Evolutionary conservation across 2,329 filamentous ascomycete genomes (phyloP), one percentile per base, ranked within the genome.

Genomic region (Plectosphaerella plurivora): DNA sequence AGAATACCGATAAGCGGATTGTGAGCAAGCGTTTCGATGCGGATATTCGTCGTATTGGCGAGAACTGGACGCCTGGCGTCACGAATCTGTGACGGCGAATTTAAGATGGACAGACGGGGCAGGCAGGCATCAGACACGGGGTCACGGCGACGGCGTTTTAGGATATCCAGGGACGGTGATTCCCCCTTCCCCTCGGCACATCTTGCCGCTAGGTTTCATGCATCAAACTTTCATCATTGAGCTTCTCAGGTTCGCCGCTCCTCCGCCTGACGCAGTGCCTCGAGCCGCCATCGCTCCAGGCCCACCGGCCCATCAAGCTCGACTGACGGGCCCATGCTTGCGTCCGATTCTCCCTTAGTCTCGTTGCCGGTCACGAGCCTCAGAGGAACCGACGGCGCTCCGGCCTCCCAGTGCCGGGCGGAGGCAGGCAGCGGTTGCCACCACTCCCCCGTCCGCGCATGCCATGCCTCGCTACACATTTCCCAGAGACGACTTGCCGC

Each of bases 1-100:
- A 78, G 1, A 68, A 68, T 24, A 77, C 78, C 1, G 82, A 82
- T 3, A 81, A 84, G 66, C 86, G 86, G 65, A 97, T 97, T 59
- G 88, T 83, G 50, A 96, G 91, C 68, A 82, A 80, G 60, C 84
- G 76, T 66, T 99, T 99, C 68, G 80, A 84, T 49, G 82, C 84
- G 15, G 91, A 97, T 63, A 86, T 99, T 66, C 84, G 87, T 67
- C 79, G 87, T 60, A 94, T 99, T 67, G 94, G 91, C 35, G 88
- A 93, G 64, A 73, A 73, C 1, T 99, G 94, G 92, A 81, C 80
- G 52, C 90, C 91, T 1, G 91, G 91, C 9, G 75, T 88, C 48
- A 75, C 76, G 55, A 80, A 60, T 55, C 68, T 89, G 54, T 89
- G 67, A 78, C 25, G 25, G 36, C 8, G 28, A 33, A 3, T 2